Evolutionary conservation across 106 monocot species (phyloP), one percentile per base, ranked within the genome.

Genomic region (Acorus calamus): DNA sequence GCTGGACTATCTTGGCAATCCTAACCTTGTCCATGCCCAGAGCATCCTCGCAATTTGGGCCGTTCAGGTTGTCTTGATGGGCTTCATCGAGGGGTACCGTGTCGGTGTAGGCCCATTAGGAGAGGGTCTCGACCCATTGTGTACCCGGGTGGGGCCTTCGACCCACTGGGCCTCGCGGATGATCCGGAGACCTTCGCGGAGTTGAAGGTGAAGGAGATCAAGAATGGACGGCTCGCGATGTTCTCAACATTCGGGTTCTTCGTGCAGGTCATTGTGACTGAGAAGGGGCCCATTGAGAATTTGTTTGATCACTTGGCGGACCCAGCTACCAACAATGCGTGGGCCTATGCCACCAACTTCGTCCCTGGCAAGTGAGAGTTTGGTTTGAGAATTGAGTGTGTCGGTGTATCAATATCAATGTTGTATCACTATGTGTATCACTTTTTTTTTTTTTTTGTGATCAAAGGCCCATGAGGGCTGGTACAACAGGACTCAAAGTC

Each of bases 31-130:
- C 59, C 69, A 69, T 28, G 69, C 69, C 7, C 69, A 69, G 50
- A 69, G 69, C 69, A 69, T 69, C 59, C 69, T 69, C 42, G 69
- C 69, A 58, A 69, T 69, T 11, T 69, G 69, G 69, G 69, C 69
- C 8, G 4, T 12, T 44, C 69, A 69, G 8, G 69, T 69, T 5
- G 59, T 69, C 43, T 60, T 69, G 42, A 69, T 69, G 69, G 59
- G 69, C 6, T 59, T 59, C 59, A 51, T 69, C 59, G 69, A 69
- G 59, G 69, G 69, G 50, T 69, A 69, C 59, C 59, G 69, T n/a
- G n/a, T 69, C 50, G 69, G 59, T 42, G 69, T 59, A 11, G 69
- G 69, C 3, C 69, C 69, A 6, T 12, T 69, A 2, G 69, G 69
- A 2, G 69, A 69, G 42, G 56, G 59, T 0, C 49, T 59, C 10